A percentile compares a stretch with the other conserved stretches of the same genome.
Evolutionary conservation across 805 yeast genomes (phyloP).

Genomic region (Peterozyma xylosa): DNA sequence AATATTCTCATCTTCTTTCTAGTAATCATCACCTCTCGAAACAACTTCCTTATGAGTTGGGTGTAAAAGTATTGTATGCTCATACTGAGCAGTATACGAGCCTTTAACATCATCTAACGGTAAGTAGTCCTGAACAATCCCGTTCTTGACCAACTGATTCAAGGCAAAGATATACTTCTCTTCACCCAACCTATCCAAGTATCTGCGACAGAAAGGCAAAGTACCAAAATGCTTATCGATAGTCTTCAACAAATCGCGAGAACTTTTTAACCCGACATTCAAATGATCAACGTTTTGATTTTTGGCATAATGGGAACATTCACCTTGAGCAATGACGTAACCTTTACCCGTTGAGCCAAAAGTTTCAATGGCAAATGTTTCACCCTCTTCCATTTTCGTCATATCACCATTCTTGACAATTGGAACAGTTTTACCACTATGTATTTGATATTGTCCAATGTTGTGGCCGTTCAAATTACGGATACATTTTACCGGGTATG

Average conservation of each 20-base stretch:
- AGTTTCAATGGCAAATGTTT: conserved; percentile 95
- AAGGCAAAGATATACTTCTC: conserved; percentile 86
- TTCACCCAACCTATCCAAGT: conserved; percentile 85
- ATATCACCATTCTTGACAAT: conserved; percentile 88
- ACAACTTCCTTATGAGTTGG: conserved; percentile 92
- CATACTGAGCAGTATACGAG: conserved; percentile 91
- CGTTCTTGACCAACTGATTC: conserved; percentile 76
- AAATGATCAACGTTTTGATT: conserved; percentile 42
- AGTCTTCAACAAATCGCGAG: conserved; percentile 58
- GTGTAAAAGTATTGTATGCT: conserved; percentile 86
- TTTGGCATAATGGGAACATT: conserved; percentile 88
- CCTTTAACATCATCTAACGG: conserved; percentile 84
- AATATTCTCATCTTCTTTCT: conserved; percentile 6
- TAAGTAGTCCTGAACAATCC: conserved; percentile 89
- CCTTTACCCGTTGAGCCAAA: conserved; percentile 97
- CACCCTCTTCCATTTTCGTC: conserved; percentile 99
- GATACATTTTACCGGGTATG: conserved; percentile 80
- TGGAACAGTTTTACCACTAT: conserved; percentile 95
- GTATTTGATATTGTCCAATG: conserved; percentile 77
- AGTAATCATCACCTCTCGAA: conserved; percentile 92
- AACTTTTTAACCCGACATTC: conserved; percentile 54
- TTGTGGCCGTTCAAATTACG: conserved; percentile 93
- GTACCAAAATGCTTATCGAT: conserved; percentile 87
- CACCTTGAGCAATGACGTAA: conserved; percentile 78
- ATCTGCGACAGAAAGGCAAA: conserved; percentile 93